Percentiles rank a stretch among this genome's conserved stretches.
Conservation (phyloP, 352 stramenopile species). For the Globisporangium lucens region DNA sequence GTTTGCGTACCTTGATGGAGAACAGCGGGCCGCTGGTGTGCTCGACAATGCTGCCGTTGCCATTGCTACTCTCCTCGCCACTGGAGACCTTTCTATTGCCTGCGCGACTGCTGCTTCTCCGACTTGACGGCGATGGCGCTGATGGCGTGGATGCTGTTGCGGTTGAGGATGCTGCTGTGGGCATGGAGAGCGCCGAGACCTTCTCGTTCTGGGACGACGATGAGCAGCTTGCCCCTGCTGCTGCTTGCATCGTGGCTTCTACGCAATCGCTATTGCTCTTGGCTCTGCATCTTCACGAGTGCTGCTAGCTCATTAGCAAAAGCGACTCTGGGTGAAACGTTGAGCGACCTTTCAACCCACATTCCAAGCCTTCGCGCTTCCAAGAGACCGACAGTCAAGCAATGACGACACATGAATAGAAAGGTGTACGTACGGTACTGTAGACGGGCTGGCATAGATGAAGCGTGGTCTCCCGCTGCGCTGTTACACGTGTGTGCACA, state of each 20-base stretch:
- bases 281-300: not conserved
- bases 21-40: constrained; percentile 1
- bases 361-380: not conserved
- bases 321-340: not conserved
- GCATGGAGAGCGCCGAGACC: constrained; percentile 8
- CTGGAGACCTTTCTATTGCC: not conserved
- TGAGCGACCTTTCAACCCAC: not conserved
- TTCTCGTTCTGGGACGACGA: constrained; percentile 6
- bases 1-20: constrained; percentile 11
- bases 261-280: not conserved
- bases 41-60: not conserved
- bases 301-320: not conserved
- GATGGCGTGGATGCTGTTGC: not conserved
- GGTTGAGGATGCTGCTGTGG: not conserved
- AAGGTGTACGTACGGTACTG: not conserved
- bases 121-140: not conserved
- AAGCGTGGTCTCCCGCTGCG: not conserved
- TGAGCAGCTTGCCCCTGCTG: no score
- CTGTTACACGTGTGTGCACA: not conserved
- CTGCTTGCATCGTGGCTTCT: not conserved
- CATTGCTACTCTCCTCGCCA: not conserved
- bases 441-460: not conserved
- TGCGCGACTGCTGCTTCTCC: not conserved
- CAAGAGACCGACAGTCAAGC: not conserved
- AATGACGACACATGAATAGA: not conserved